phyloP scores from a whole-genome alignment of 2,329 filamentous ascomycete genomes.

The Cladosporium colombiae region DNA sequence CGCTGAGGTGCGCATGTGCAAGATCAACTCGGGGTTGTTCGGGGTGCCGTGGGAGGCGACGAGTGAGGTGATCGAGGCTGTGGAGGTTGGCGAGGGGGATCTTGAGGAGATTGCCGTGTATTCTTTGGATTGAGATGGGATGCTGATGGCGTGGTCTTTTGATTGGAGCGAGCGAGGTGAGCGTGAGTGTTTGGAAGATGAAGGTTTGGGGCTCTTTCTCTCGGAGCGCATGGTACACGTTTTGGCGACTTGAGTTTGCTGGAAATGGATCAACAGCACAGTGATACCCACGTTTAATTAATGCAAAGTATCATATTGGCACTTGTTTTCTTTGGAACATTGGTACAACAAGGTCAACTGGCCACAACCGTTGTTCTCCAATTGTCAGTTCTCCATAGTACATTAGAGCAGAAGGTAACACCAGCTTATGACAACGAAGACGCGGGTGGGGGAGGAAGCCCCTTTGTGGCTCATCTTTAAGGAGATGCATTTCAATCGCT shows the following conservation, averaged over 20 bases:
- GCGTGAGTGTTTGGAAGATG: not conserved
- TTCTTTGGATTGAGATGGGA: not conserved
- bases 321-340: not conserved
- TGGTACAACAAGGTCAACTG: too few species aligned
- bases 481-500: conserved; percentile 4
- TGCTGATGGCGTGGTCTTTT: not conserved
- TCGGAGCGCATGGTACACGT: not conserved
- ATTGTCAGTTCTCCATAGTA: not conserved
- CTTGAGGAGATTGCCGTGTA: conserved; percentile 8
- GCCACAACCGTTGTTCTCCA: not conserved
- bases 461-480: not conserved
- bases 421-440: not conserved
- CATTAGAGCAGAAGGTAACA: not conserved
- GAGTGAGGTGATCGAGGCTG: conserved; percentile 43
- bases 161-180: not conserved
- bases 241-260: not conserved
- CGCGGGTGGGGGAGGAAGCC: not conserved
- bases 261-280: not conserved
- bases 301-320: not conserved
- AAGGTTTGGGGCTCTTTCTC: not conserved
- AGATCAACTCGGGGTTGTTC: conserved; percentile 61
- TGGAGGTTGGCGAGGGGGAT: conserved; percentile 33
- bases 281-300: not conserved
- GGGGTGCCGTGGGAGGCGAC: conserved; percentile 56
- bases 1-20: conserved; percentile 50